These are phyloP conservation scores for Fragosphaeria purpurea DNA, from an alignment of 2,329 filamentous ascomycete genomes.

Conservation along the genomic window DNA sequence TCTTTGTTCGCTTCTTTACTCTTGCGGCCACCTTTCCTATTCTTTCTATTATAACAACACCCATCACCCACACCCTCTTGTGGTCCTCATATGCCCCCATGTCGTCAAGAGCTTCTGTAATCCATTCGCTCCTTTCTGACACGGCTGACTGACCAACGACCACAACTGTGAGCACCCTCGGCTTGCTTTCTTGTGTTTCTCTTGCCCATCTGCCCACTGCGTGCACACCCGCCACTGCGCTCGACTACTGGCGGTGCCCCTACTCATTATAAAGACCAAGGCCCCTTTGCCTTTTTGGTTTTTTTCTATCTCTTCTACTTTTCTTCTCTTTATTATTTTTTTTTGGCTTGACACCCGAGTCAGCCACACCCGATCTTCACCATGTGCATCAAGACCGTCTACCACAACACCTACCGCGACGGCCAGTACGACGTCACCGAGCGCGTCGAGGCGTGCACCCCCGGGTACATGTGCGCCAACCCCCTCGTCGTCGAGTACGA, in stretches of 20 bases:
- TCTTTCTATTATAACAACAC: too few species aligned
- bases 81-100: slow-evolving; percentile 15
- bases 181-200: not conserved
- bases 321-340: not conserved
- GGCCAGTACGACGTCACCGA: slow-evolving; percentile 21
- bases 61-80: not conserved
- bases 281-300: too few species aligned
- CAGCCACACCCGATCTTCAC: slow-evolving; percentile 12
- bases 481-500: slow-evolving; percentile 14
- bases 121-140: slow-evolving; percentile 22
- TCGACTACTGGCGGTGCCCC: too few species aligned
- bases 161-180: slow-evolving; percentile 4
- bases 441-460: slow-evolving; percentile 19
- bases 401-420: slow-evolving; percentile 24
- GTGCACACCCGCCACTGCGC: too few species aligned
- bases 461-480: slow-evolving; percentile 19
- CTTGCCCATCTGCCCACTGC: not conserved
- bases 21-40: not conserved
- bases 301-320: not conserved
- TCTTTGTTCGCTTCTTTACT: not conserved
- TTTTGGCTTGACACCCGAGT: not conserved
- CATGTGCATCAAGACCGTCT: slow-evolving; percentile 25
- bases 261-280: too few species aligned
- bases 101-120: slow-evolving; percentile 21
- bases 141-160: slow-evolving; percentile 27